These are phyloP conservation scores for Nemania sp. DNA, from an alignment of 2,329 filamentous ascomycete species.

Conservation along the genomic window DNA sequence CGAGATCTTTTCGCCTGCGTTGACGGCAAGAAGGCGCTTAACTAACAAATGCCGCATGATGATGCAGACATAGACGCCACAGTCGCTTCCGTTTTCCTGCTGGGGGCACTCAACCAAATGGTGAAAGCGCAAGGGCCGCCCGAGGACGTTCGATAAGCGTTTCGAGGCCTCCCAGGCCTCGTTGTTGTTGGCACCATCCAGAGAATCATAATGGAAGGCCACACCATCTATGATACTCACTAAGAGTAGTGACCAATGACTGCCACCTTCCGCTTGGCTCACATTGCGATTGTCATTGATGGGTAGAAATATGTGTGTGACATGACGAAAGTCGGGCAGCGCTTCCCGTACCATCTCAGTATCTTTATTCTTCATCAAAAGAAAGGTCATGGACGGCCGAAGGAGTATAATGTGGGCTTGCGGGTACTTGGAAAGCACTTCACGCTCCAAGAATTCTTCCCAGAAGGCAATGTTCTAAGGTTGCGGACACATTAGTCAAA, in stretches of 20 bases:
- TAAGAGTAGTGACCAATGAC: conserved; percentile 93
- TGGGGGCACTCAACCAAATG: conserved; percentile 87
- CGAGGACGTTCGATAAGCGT: conserved; percentile 77
- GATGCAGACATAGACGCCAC: conserved; percentile 95
- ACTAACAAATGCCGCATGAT: conserved; percentile 94
- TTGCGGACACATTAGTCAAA: conserved; percentile 43
- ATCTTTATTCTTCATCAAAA: conserved; percentile 81
- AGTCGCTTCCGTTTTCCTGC: conserved; percentile 93
- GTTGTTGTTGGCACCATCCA: conserved; percentile 78
- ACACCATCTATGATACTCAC: conserved; percentile 90
- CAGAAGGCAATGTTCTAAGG: conserved; percentile 93
- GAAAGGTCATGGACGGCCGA: conserved; percentile 90
- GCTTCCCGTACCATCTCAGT: conserved; percentile 70
- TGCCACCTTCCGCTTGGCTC: conserved; percentile 84
- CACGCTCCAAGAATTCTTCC: conserved; percentile 96
- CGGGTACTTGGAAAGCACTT: conserved; percentile 83
- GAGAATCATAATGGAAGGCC: conserved; percentile 95
- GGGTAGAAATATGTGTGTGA: conserved; percentile 94
- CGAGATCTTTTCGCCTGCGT: conserved; percentile 85
- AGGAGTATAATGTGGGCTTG: conserved; percentile 90
- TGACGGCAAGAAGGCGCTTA: conserved; percentile 82
- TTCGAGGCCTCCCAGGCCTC: conserved; percentile 78
- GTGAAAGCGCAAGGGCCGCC: conserved; percentile 77
- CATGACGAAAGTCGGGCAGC: conserved; percentile 81
- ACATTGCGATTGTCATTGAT: conserved; percentile 89